These are phyloP conservation scores for Pichia cabralensis DNA, from an alignment of 805 yeast genomes.

Conservation along the genomic window DNA sequence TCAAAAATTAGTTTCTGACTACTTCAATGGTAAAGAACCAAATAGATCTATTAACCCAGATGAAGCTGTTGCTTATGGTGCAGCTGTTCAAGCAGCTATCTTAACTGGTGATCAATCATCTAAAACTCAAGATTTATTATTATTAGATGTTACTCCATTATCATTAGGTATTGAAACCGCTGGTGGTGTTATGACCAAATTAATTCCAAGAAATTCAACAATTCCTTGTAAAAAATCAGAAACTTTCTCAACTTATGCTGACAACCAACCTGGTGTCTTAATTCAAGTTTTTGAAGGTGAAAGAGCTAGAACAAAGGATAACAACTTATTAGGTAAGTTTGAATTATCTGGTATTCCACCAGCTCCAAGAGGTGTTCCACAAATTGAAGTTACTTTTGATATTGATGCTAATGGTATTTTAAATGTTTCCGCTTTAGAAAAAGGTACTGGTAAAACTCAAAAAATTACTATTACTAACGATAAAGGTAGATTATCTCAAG, in stretches of 20 bases:
- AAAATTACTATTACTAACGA: conserved; percentile 40
- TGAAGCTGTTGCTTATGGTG: conserved; percentile 99
- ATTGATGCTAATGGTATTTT: conserved; percentile 74
- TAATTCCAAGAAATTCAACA: conserved; percentile 68
- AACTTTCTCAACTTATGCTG: conserved; percentile 72
- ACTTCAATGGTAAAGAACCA: conserved; percentile 96
- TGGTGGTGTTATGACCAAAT: conserved; percentile 74
- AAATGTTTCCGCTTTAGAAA: conserved; percentile 49
- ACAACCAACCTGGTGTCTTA: conserved; percentile 77
- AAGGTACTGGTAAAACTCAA: conserved; percentile 42
- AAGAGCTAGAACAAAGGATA: conserved; percentile 66
- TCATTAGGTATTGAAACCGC: conserved; percentile 78
- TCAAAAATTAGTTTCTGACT: conserved; percentile 90
- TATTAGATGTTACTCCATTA: conserved; percentile 93
- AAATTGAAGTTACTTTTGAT: conserved; percentile 65
- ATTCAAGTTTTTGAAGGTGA: conserved; percentile 77
- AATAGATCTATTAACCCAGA: conserved; percentile 95
- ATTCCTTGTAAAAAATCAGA: conserved; percentile 71
- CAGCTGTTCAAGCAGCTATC: conserved; percentile 97
- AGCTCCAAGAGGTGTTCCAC: conserved; percentile 73
- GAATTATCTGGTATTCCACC: conserved; percentile 63
- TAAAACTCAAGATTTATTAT: conserved; percentile 88
- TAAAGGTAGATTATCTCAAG: conserved; percentile 47
- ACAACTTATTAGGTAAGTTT: conserved; percentile 68
- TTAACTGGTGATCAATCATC: conserved; percentile 93